Conservation (phyloP, 2,329 filamentous ascomycete species). For the Lachnellula hyalina region DNA sequence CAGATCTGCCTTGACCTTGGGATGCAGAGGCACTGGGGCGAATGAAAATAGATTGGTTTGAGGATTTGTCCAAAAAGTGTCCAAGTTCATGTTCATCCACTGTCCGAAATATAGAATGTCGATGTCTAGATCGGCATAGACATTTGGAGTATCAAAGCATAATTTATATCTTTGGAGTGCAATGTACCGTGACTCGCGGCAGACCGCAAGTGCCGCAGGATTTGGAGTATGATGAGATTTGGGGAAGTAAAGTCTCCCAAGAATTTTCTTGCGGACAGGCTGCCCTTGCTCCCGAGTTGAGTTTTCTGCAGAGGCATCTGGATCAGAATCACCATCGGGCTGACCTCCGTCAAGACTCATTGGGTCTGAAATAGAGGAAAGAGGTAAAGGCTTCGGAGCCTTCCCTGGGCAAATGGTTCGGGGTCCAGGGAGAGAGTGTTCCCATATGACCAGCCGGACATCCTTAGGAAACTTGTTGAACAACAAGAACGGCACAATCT, state of each 20-base stretch:
- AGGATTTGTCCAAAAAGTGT: too few relatives aligned
- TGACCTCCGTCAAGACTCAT: too few relatives aligned
- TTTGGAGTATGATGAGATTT: too few relatives aligned
- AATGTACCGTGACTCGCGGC: not conserved
- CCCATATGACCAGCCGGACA: not conserved
- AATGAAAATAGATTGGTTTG: not conserved
- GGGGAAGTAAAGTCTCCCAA: too few relatives aligned
- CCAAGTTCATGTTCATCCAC: not conserved
- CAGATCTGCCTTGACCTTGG: not conserved
- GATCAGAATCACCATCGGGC: too few relatives aligned
- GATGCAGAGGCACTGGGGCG: not conserved
- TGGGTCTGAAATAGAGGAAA: too few relatives aligned
- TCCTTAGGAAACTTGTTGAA: not conserved
- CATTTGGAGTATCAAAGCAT: not conserved
- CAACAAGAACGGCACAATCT: not conserved
- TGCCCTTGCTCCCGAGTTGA: too few relatives aligned
- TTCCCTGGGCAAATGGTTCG: not conserved
- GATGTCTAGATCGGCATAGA: not conserved
- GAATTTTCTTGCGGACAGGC: too few relatives aligned
- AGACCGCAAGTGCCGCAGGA: too few relatives aligned
- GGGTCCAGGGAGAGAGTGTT: not conserved
- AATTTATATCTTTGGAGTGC: not conserved
- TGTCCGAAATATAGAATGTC: not conserved
- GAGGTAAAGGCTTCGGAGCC: not conserved
- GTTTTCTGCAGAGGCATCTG: too few relatives aligned